Percentiles rank a stretch among this genome's conserved stretches.
These are phyloP conservation scores for Schizophyllum commune DNA, from an alignment of 1,284 basidiomycete species.

Conservation along the genomic window DNA sequence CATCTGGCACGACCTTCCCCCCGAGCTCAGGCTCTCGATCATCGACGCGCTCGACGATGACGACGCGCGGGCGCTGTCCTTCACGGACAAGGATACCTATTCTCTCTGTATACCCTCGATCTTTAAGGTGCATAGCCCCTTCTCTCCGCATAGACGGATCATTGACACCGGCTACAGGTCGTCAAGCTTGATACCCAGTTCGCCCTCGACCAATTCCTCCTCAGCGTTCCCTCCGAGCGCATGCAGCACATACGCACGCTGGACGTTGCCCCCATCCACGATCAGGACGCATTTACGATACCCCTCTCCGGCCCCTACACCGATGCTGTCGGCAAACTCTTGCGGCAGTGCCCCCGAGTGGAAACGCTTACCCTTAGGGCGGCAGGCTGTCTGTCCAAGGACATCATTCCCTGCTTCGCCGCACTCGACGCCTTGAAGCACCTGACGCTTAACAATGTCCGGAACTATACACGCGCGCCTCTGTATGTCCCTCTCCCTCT, in stretches of 20 bases:
- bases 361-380: slow-evolving; percentile 44
- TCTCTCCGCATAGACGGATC: slow-evolving; percentile 6
- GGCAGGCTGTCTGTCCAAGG: slow-evolving; percentile 42
- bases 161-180: slow-evolving; percentile 23
- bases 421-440: slow-evolving; percentile 34
- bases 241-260: slow-evolving; percentile 48
- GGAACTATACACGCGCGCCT: slow-evolving; percentile 42
- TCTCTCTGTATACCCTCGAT: slow-evolving; percentile 46
- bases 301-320: slow-evolving; percentile 19
- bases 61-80: slow-evolving; percentile 36
- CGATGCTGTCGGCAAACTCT: slow-evolving; percentile 41
- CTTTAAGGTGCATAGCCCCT: slow-evolving; percentile 40
- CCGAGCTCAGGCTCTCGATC: slow-evolving; percentile 57
- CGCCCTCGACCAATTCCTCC: slow-evolving; percentile 42
- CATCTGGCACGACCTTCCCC: slow-evolving; percentile 49
- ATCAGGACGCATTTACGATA: neutral
- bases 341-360: slow-evolving; percentile 42
- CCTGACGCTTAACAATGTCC: slow-evolving; percentile 50
- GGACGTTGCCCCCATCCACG: slow-evolving; percentile 36
- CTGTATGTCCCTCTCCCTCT: slow-evolving; percentile 39
- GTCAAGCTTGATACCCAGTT: slow-evolving; percentile 41
- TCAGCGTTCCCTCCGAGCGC: slow-evolving; percentile 49
- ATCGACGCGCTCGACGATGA: slow-evolving; percentile 38
- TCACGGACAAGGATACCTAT: slow-evolving; percentile 40
- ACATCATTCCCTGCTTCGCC: slow-evolving; percentile 46